These are phyloP conservation scores for Camellia granthamiana DNA, from an alignment of 148 eudicot species.

Conservation along the genomic window DNA sequence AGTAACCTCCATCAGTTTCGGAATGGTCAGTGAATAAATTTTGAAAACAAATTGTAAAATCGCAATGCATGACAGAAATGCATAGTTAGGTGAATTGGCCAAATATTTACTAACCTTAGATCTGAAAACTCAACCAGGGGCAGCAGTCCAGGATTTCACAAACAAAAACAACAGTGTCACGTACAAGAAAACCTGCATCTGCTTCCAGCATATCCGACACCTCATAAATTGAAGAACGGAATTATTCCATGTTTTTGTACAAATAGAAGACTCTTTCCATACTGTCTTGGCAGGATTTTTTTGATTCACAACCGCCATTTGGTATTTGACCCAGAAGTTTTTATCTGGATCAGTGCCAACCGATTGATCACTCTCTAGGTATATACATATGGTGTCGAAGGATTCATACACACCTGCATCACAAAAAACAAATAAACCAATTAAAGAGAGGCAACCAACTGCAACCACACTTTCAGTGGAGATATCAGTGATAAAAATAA, in stretches of 20 bases:
- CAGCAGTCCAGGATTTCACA: slow-evolving; percentile 99
- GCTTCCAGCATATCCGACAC: slow-evolving; percentile 93
- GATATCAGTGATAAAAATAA: slow-evolving; percentile 2
- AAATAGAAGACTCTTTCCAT: slow-evolving; percentile 98
- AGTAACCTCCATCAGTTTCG: background rate
- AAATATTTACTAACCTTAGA: slow-evolving; percentile 62
- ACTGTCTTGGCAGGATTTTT: slow-evolving; percentile 84
- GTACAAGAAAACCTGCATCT: slow-evolving; percentile 89
- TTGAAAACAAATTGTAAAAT: slow-evolving; percentile 1
- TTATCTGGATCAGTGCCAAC: slow-evolving; percentile 85
- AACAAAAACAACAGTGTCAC: slow-evolving; percentile 90
- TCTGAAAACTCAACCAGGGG: slow-evolving; percentile 98
- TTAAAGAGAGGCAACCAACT: slow-evolving; percentile 1
- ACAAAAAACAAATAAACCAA: slow-evolving; percentile 12
- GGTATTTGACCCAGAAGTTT: slow-evolving; percentile 96
- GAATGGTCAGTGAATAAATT: background rate
- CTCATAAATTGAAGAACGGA: slow-evolving; percentile 99
- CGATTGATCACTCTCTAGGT: slow-evolving; percentile 96
- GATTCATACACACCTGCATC: slow-evolving; percentile 93
- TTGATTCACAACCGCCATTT: slow-evolving; percentile 94
- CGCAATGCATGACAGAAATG: no score
- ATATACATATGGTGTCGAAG: slow-evolving; percentile 95
- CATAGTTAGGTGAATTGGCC: background rate
- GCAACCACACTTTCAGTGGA: slow-evolving; percentile 15
- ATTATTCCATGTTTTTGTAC: slow-evolving; percentile 98